Evolutionary conservation across 2,329 filamentous ascomycete species (phyloP), one percentile per base, ranked within the genome.

Genomic region (Aurifilum marmelostoma): DNA sequence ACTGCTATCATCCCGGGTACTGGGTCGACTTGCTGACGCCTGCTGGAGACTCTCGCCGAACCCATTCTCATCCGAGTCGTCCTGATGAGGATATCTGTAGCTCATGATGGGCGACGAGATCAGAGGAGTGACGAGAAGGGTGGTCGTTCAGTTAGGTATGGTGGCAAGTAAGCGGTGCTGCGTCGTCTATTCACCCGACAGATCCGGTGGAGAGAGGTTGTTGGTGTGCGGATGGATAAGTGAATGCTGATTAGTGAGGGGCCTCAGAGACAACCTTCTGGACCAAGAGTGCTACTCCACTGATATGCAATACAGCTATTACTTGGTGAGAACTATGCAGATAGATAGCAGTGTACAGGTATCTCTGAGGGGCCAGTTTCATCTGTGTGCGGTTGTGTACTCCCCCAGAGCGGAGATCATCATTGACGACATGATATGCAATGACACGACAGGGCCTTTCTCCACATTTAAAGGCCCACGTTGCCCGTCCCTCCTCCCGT

Each of bases 31-130:
- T 6, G 43, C 54, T 58, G 56, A 62, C 9, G 67, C 11, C 39
- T 69, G 69, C 18, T 65, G 69, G 54, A 71, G 24, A 50, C 67
- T 69, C 60, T 71, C 67, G 21, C 69, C 67, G 21, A 67, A 71
- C 2, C 65, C 69, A 27, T 71, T 65, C 67, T 71, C 69, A n/a
- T 71, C 69, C 39, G 61, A 67, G 67, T 71, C 69, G 47, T 71
- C 69, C n/a, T 60, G 64, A 32, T 69, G 64, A 16, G 69, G 69
- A 39, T 65, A 69, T 60, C 64, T 64, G 32, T 69, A 71, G 18
- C 69, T 69, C 69, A 71, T 71, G 16, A 64, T 61, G 60, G 60
- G 29, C 41, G 47, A 37, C 34, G 34, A 34, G 34, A 43, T 39
- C 8, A 39, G 16, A 27, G 59, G 16, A 34, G 59, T 16, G 21